These are phyloP conservation scores for Marchantia polymorpha DNA, from an alignment of 225 moss, liverwort and hornwort species.

Conservation along the genomic window DNA sequence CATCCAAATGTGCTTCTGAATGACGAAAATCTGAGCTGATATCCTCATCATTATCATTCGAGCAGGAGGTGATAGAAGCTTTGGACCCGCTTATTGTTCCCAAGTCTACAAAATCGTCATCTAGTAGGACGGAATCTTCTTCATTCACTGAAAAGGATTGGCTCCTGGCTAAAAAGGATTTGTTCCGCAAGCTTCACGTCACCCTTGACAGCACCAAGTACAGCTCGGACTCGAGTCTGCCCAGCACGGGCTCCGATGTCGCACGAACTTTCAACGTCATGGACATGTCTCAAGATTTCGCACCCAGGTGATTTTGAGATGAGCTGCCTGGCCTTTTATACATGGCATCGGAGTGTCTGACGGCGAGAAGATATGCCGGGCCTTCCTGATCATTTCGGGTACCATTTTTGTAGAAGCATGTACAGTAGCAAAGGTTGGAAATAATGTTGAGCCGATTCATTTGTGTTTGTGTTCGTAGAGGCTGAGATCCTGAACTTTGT, in stretches of 20 bases:
- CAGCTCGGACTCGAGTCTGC: background rate
- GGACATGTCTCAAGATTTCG: slow-evolving; percentile 9
- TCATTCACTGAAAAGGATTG: slow-evolving; percentile 15
- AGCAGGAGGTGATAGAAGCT: slow-evolving; percentile 25
- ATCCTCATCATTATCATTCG: background rate
- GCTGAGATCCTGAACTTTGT: too few species aligned
- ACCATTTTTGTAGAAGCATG: too few species aligned
- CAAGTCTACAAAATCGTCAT: background rate
- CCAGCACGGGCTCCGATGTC: background rate
- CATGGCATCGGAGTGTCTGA: too few species aligned
- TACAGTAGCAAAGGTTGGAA: too few species aligned
- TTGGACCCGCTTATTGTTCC: slow-evolving; percentile 20
- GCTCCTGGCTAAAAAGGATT: slow-evolving; percentile 8
- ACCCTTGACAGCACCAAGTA: background rate
- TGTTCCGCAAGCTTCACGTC: background rate
- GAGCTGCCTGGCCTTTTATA: background rate
- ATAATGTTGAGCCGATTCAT: too few species aligned
- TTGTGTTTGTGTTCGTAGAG: too few species aligned
- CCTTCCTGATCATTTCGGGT: too few species aligned
- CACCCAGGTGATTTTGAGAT: slow-evolving; percentile 20
- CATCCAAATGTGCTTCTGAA: background rate
- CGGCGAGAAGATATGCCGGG: too few species aligned
- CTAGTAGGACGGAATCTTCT: slow-evolving; percentile 1
- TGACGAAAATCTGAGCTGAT: background rate
- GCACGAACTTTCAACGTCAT: background rate